Evolutionary conservation across 2,329 filamentous ascomycete species (phyloP).

Genomic region (Ambrosiella xylebori): DNA sequence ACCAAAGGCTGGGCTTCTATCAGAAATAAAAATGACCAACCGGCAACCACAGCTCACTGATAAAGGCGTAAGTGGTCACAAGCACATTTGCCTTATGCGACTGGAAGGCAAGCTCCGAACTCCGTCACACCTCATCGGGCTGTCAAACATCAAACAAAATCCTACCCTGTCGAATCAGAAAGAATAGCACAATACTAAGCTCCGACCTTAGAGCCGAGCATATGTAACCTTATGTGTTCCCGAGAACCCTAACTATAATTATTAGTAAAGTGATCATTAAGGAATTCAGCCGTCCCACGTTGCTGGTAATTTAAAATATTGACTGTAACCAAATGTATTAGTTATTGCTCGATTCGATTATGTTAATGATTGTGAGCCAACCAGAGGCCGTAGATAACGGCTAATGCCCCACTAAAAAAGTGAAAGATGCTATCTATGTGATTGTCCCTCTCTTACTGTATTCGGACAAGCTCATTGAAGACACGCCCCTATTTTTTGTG

Average conservation of each 20-base stretch:
- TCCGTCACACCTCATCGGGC: background rate
- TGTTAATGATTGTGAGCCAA: background rate
- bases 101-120: background rate
- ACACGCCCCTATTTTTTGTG: background rate
- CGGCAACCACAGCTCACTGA: background rate
- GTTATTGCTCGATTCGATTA: conserved; percentile 5
- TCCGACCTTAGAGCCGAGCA: conserved; percentile 3
- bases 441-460: background rate
- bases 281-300: background rate
- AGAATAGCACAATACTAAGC: background rate
- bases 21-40: background rate
- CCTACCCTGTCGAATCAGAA: background rate
- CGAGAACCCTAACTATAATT: background rate
- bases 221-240: background rate
- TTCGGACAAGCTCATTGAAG: background rate
- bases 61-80: background rate
- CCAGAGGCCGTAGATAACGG: background rate
- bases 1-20: background rate
- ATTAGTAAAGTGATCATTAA: background rate
- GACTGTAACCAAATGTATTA: background rate
- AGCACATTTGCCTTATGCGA: background rate
- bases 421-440: background rate
- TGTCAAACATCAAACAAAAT: background rate
- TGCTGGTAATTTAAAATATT: background rate
- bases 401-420: background rate